phyloP scores from a whole-genome alignment of 2,329 filamentous ascomycete species.

The Aschersonia sp. region DNA sequence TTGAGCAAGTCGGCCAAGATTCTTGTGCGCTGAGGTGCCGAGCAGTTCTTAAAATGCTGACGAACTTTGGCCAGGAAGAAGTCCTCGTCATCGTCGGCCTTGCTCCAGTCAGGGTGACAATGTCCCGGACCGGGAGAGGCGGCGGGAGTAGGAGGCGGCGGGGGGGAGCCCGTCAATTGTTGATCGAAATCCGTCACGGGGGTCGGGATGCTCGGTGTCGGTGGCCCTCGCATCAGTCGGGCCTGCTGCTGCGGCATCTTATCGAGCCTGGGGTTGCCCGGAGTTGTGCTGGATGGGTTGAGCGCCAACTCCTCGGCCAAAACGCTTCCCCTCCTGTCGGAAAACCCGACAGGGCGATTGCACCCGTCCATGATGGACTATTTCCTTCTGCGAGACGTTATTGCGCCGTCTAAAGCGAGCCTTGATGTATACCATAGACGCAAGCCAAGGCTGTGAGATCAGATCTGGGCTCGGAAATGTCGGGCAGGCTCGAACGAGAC shows the following conservation, averaged over 20 bases:
- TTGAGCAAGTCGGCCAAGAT: constrained; percentile 82
- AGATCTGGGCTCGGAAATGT: neutral
- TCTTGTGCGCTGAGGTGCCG: constrained; percentile 60
- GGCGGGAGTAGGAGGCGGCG: constrained; percentile 50
- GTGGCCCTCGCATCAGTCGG: constrained; percentile 38
- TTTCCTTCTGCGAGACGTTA: neutral
- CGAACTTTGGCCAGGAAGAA: constrained; percentile 67
- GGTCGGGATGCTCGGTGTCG: constrained; percentile 53
- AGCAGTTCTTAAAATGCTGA: constrained; percentile 66
- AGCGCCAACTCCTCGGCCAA: constrained; percentile 44
- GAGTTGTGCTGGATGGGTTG: constrained; percentile 28
- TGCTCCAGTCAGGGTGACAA: constrained; percentile 57
- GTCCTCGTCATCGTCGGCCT: constrained; percentile 68
- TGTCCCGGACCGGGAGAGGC: constrained; percentile 50
- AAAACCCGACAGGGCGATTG: constrained; percentile 41
- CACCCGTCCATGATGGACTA: constrained; percentile 17
- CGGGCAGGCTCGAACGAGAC: neutral
- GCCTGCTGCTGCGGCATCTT: constrained; percentile 29
- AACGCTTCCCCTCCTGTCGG: constrained; percentile 44
- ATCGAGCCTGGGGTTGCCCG: constrained; percentile 30
- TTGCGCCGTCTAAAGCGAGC: neutral
- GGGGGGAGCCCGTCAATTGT: constrained; percentile 44
- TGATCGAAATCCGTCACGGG: constrained; percentile 50
- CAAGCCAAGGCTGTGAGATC: neutral
- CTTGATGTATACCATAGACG: neutral